Evolutionary conservation across 2,329 filamentous ascomycete species (phyloP).

Genomic region (Ophiostoma populinum): DNA sequence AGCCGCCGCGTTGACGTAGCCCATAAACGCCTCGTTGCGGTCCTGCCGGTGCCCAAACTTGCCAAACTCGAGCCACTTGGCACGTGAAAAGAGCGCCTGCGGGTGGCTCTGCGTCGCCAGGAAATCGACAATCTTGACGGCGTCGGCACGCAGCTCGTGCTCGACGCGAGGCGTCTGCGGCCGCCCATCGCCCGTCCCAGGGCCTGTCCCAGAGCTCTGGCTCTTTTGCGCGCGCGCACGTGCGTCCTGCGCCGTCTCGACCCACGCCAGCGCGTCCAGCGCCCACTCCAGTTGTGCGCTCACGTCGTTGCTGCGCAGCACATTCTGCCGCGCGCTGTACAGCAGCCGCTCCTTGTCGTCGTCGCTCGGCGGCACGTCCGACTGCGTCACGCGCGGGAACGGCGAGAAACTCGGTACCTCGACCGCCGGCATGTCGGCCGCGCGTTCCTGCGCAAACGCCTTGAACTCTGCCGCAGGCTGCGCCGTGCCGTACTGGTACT

Average conservation of each 20-base stretch:
- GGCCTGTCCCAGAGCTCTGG: too few species aligned
- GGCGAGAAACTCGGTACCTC: slow-evolving; percentile 68
- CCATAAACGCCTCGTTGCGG: slow-evolving; percentile 83
- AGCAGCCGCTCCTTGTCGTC: slow-evolving; percentile 85
- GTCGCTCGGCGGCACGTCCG: slow-evolving; percentile 83
- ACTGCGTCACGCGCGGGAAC: slow-evolving; percentile 72
- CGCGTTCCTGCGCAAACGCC: slow-evolving; percentile 23
- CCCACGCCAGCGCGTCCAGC: slow-evolving; percentile 76
- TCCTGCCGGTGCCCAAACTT: slow-evolving; percentile 83
- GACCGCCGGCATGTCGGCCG: slow-evolving; percentile 22
- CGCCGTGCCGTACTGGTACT: too few species aligned
- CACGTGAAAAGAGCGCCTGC: slow-evolving; percentile 81
- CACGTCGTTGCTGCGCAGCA: slow-evolving; percentile 85
- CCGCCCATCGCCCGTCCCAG: too few species aligned
- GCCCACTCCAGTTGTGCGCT: slow-evolving; percentile 96
- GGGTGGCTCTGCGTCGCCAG: slow-evolving; percentile 83
- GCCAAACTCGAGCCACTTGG: slow-evolving; percentile 96
- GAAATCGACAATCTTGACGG: slow-evolving; percentile 81
- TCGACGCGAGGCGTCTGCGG: slow-evolving; percentile 72
- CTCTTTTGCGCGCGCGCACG: slow-evolving; percentile 43
- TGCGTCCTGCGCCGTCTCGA: slow-evolving; percentile 67
- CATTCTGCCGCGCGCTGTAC: slow-evolving; percentile 65
- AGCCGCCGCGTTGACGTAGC: slow-evolving; percentile 68
- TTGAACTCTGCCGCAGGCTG: slow-evolving; percentile 21
- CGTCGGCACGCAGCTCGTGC: slow-evolving; percentile 73